Conservation (phyloP, 2,329 filamentous ascomycete species). For the Trichoderma sp. region DNA sequence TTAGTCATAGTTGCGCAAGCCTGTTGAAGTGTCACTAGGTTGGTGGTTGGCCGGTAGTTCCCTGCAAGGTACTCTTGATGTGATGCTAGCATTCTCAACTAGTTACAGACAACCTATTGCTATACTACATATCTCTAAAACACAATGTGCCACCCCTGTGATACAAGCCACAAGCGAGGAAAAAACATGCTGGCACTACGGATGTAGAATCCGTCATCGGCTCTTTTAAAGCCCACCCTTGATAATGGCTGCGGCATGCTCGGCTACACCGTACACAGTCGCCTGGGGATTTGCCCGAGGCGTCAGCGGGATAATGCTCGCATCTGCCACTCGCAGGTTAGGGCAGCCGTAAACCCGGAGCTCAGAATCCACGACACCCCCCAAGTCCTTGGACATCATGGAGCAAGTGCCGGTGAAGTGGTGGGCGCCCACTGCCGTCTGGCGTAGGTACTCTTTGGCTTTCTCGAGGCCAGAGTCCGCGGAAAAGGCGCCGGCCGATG, state of each 20-base stretch:
- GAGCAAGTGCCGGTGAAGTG: slow-evolving; percentile 49
- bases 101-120: neutral
- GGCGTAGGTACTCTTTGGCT: slow-evolving; percentile 32
- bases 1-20: neutral
- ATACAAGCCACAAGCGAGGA: neutral
- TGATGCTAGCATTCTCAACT: neutral
- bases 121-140: neutral
- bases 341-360: slow-evolving; percentile 24
- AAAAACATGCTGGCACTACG: neutral
- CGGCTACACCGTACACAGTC: slow-evolving; percentile 17
- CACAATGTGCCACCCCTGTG: neutral
- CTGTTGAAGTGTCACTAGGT: neutral
- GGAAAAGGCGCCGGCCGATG: neutral
- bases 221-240: neutral
- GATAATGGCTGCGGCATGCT: slow-evolving; percentile 1
- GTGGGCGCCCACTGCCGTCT: slow-evolving; percentile 38
- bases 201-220: neutral
- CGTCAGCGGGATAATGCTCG: slow-evolving; percentile 23
- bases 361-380: slow-evolving; percentile 26
- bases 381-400: slow-evolving; percentile 44
- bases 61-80: neutral
- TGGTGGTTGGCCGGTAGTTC: neutral
- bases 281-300: neutral
- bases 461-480: slow-evolving; percentile 27
- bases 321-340: slow-evolving; percentile 36